phyloP scores from a whole-genome alignment of 371 early-diverging fungal genomes.

The Apophysomyces ossiformis region DNA sequence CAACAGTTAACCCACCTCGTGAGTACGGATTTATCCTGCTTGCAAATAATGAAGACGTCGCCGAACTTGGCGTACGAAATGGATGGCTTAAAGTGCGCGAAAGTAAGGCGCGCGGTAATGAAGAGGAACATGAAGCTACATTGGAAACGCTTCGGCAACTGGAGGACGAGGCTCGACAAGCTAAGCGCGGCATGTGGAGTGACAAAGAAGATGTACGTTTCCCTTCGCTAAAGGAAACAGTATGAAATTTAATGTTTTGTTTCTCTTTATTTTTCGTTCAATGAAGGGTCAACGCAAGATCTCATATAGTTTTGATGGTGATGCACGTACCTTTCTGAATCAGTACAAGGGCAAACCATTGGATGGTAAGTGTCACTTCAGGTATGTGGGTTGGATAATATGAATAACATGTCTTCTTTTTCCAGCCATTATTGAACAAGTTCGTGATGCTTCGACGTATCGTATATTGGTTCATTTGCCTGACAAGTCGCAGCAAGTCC shows the following conservation, averaged over 20 bases:
- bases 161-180: conserved; percentile 76
- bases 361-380: conserved; percentile 56
- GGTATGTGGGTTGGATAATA: not conserved
- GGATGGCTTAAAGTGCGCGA: conserved; percentile 89
- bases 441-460: conserved; percentile 90
- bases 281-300: conserved; percentile 59
- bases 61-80: conserved; percentile 72
- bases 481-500: conserved; percentile 62
- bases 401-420: conserved; percentile 5
- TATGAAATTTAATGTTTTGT: not conserved
- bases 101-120: conserved; percentile 44
- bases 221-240: not conserved
- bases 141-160: conserved; percentile 64
- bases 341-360: conserved; percentile 80
- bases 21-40: conserved; percentile 73
- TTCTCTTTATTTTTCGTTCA: too few relatives aligned
- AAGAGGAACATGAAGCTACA: conserved; percentile 55
- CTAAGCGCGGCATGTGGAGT: conserved; percentile 81
- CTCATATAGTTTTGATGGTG: conserved; percentile 65
- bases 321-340: conserved; percentile 78
- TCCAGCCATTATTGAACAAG: conserved; percentile 87
- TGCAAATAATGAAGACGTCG: conserved; percentile 73
- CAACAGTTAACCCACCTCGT: conserved; percentile 61
- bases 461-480: conserved; percentile 78
- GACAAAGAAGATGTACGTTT: conserved; percentile 55